Base-by-base conservation (phyloP, 345 rosid genomes). In the Syzygium grande region DNA sequence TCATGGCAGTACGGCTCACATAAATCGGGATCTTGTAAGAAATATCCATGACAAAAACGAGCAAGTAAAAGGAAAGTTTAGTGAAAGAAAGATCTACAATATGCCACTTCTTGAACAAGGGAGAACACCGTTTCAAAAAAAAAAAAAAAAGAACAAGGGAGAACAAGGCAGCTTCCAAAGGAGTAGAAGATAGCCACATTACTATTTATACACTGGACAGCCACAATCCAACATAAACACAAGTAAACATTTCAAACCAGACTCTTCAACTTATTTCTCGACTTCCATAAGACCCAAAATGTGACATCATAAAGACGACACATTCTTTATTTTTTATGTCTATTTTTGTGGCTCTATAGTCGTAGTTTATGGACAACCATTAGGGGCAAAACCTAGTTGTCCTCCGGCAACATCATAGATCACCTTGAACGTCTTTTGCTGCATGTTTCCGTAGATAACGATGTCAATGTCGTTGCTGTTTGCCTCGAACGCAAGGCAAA, bases 351-450 rank as follows among this genome's bases (percentile, higher is more conserved):
- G 78, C 78, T 65, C 22, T 3, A 7, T 65, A 34, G 43, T 4
- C 30, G 65, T 30, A 46, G 17, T 41, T 90, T 52, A 93, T 85
- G 90, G 92, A 89, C 99, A 95, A 38, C 97, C 99, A 79, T 94
- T 91, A 22, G 96, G 96, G 30, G 96, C 92, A 86, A 97, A 97
- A 68, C 98, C 98, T 88, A 95, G 91, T 88, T 95, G 89, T 4
- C 92, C 91, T 90, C 92, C 90, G 11, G 92, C 92, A 85, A 93
- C 87, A 56, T 97, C 98, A 51, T 92, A 94, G 1, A 95, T 93
- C 30, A 96, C 98, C 91, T 96, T 94, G 91, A 97, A 94, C 9
- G 97, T 94, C 58, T 94, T 98, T 65, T 95, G 99, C 92, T 96
- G 98, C 84, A 94, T 93, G 54, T 95, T 96, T 55, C 97, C 96